These are phyloP conservation scores for Arabis alpina DNA, from an alignment of 345 rosid species.

Conservation along the genomic window DNA sequence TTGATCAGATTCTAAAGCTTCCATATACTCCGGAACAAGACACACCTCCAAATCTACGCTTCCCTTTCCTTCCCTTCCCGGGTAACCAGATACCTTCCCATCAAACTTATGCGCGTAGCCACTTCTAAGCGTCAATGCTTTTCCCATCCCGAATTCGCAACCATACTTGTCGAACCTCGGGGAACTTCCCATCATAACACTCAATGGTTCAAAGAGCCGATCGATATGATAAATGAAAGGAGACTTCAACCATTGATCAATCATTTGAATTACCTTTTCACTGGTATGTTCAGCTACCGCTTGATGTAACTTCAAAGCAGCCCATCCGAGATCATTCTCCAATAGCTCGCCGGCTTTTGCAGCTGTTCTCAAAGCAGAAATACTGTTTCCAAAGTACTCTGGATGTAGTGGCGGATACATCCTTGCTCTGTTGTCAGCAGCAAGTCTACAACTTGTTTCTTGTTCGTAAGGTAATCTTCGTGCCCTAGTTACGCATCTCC, in stretches of 20 bases:
- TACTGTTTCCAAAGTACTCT: constrained; percentile 67
- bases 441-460: constrained; percentile 59
- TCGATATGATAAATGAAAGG: constrained; percentile 52
- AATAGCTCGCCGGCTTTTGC: constrained; percentile 61
- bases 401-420: constrained; percentile 53
- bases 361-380: constrained; percentile 46
- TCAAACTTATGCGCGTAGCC: constrained; percentile 77
- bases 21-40: constrained; percentile 61
- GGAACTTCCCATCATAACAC: constrained; percentile 80
- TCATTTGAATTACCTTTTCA: constrained; percentile 41
- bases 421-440: constrained; percentile 57
- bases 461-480: constrained; percentile 46
- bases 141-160: constrained; percentile 77
- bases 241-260: constrained; percentile 54
- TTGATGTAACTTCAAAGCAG: constrained; percentile 63
- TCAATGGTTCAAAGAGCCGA: constrained; percentile 54
- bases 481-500: constrained; percentile 63
- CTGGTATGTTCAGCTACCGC: constrained; percentile 52
- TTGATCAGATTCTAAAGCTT: constrained; percentile 58
- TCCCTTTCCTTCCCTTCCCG: constrained; percentile 69
- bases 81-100: constrained; percentile 65
- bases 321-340: constrained; percentile 60
- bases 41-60: constrained; percentile 77
- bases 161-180: constrained; percentile 84
- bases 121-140: constrained; percentile 69